These are phyloP conservation scores for Clonostachys sp. DNA, from an alignment of 2,329 filamentous ascomycete species.

Conservation along the genomic window DNA sequence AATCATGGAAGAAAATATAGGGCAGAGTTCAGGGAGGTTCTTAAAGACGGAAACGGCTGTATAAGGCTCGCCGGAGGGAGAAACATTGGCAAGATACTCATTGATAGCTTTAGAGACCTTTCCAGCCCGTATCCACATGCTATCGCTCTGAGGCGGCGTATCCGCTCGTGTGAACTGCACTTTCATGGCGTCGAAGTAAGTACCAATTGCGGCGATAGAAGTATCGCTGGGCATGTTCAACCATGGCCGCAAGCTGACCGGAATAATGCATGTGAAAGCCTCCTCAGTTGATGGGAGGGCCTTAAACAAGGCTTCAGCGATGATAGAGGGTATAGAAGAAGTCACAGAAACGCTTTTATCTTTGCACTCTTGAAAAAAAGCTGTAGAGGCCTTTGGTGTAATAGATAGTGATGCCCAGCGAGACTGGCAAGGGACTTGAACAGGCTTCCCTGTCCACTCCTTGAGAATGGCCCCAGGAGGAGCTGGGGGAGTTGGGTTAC, in stretches of 20 bases:
- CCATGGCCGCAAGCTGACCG: constrained; percentile 9
- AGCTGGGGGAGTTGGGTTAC: constrained; percentile 21
- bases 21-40: constrained; percentile 29
- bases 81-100: constrained; percentile 5
- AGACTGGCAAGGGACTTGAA: constrained; percentile 11
- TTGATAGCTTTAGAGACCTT: not conserved
- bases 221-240: constrained; percentile 3
- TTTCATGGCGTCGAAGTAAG: constrained; percentile 6
- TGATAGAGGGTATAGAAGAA: constrained; percentile 5
- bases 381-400: constrained; percentile 1
- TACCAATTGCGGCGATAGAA: constrained; percentile 5
- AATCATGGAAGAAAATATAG: constrained; percentile 24
- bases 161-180: constrained; percentile 2
- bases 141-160: too few species aligned
- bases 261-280: constrained; percentile 9
- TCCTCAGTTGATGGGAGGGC: constrained; percentile 6
- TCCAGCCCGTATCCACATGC: too few species aligned
- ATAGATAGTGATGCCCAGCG: constrained; percentile 7
- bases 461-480: constrained; percentile 22
- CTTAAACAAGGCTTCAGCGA: constrained; percentile 5
- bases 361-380: constrained; percentile 8
- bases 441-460: constrained; percentile 30
- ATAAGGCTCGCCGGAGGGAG: constrained; percentile 9
- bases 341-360: constrained; percentile 4
- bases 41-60: constrained; percentile 24